phyloP scores from a whole-genome alignment of 371 early-diverging fungal genomes.

The Mucor lusitanicus region DNA sequence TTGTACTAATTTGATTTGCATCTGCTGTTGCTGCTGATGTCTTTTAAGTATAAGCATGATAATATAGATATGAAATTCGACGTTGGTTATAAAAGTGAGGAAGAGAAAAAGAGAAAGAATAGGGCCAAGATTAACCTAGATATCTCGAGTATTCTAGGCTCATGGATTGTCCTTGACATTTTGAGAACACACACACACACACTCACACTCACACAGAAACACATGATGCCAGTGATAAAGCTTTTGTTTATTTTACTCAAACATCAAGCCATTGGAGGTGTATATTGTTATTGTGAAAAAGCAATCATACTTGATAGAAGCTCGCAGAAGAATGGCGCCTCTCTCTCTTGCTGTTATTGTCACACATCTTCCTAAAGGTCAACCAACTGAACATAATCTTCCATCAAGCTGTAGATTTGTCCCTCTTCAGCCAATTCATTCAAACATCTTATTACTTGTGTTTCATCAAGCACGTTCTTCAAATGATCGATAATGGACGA shows the following conservation, averaged over 20 bases:
- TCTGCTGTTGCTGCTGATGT: background rate
- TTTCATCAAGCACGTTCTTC: background rate
- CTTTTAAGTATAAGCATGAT: background rate
- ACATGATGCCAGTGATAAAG: background rate
- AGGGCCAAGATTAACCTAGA: background rate
- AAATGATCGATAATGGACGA: background rate
- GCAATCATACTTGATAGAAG: background rate
- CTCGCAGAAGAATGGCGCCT: background rate
- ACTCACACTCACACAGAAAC: background rate
- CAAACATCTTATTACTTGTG: background rate
- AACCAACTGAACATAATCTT: background rate
- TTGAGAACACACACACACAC: background rate
- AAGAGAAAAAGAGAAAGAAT: background rate
- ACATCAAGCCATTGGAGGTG: background rate
- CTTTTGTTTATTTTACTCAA: background rate
- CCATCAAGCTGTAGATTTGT: background rate
- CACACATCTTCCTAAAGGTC: background rate
- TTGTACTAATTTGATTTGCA: background rate
- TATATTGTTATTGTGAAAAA: background rate
- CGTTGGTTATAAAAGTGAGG: background rate
- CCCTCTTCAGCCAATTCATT: background rate
- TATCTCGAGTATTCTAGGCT: background rate
- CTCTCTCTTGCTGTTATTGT: background rate
- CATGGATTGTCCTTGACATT: background rate
- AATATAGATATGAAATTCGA: too few relatives aligned